Base-by-base conservation (phyloP, 2,329 filamentous ascomycete genomes). In the Sphaerulina populicola region DNA sequence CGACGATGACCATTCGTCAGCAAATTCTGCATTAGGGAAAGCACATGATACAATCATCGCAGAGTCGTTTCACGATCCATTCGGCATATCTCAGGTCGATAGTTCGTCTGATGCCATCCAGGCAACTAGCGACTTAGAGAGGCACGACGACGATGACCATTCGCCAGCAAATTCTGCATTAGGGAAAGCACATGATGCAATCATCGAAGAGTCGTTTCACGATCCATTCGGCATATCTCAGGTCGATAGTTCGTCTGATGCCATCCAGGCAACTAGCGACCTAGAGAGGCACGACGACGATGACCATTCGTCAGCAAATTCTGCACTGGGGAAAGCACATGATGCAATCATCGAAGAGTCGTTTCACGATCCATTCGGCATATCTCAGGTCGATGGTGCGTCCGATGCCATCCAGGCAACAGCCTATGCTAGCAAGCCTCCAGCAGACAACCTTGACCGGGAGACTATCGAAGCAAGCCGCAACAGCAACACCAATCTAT, bases 371-470 rank as follows among this genome's bases (percentile, higher is more conserved):
- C 29, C 30, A 41, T 18, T 9, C 7, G 12, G 12, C 15, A 42
- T 42, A 35, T 38, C 46, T 18, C 38, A 48, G 37, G 14, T 48
- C n/a, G 46, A 48, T 35, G 46, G 46, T 12, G 8, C 39, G 9
- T 39, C 37, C 5, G 37, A 39, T 12, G 8, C 18, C 15, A 23
- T 12, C 15, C 8, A n/a, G 18, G 37, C 14, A 12, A 14, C 11
- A 11, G 18, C n/a, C 11, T 27, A 18, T 27, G 15, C 6, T 27
- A 41, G 21, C 11, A 18, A 23, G 14, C n/a, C 37, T 9, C 10
- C 12, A 39, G 14, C 37, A n/a, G 23, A 4, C 23, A 6, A 27
- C 23, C 6, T 27, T 6, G 23, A 27, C 23, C 23, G 23, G 23
- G 5, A 27, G 23, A 27, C 4, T 27, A 1, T 27, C 1, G 23